Base-by-base conservation (phyloP, 495 filamentous ascomycete genomes). In the Trichocladium uniseriatum region DNA sequence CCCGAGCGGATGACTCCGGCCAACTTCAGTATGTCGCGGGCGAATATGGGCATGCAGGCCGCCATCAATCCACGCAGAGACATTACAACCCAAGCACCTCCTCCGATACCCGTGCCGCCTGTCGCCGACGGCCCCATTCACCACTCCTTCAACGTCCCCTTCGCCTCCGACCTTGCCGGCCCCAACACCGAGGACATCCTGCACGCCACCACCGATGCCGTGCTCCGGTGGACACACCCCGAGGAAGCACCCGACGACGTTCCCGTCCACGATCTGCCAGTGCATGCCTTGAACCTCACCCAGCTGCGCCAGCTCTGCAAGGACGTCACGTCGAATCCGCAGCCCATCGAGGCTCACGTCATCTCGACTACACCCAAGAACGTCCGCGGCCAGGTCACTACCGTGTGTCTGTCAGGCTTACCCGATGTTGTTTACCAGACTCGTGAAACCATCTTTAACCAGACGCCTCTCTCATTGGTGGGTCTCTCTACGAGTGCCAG, bases 101-200 rank as follows among this genome's bases (percentile, higher is more conserved):
- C 81, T 27, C 77, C 82, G 18, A 75, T 83, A 66, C 77, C 81
- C 46, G 77, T 80, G 40, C 76, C 81, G 29, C 70, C 49, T 70
- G 35, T 76, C 40, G 69, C 79, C 66, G 83, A 89, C 57, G 69
- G 81, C 24, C 77, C 79, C 49, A 83, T 90, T 59, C 69, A 76
- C 61, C 76, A 76, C 66, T 86, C 87, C 57, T 96, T 97, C 79
- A 95, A 94, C 62, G 84, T 97, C 8, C 92, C 92, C 28, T 95
- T 98, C 70, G 80, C 87, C 48, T 94, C 88, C 40, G 85, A 89
- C 55, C 79, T 95, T 49, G 81, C 85, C 52, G 92, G 94, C 22
- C 92, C 92, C 55, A 87, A 95, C 55, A 79, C 80, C 57, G 86
- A 94, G 60, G 89, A 96, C 65, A 86, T 97, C 54, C 72, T 97